phyloP scores from a whole-genome alignment of 2,329 filamentous ascomycete genomes.

The Blastomyces gilchristii region DNA sequence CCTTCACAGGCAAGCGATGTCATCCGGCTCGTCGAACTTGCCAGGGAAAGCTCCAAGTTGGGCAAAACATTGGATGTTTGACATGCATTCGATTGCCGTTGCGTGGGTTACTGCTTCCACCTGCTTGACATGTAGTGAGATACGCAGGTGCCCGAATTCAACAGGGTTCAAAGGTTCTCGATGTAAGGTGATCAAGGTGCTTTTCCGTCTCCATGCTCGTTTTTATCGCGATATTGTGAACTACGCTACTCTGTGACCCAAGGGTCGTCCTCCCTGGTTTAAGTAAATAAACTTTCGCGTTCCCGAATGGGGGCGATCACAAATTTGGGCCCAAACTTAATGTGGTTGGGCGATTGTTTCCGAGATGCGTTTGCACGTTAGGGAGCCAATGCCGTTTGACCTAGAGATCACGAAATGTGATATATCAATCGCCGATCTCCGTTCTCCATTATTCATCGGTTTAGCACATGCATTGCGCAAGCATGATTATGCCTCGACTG shows the following conservation, averaged over 20 bases:
- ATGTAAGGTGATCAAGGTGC: neutral
- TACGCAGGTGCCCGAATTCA: neutral
- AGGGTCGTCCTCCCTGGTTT: no score
- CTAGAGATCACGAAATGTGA: neutral
- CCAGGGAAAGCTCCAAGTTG: slow-evolving; percentile 43
- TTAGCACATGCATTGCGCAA: neutral
- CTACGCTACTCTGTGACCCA: neutral
- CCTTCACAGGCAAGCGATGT: slow-evolving; percentile 45
- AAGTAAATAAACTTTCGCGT: neutral
- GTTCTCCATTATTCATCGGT: neutral
- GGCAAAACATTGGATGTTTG: slow-evolving; percentile 40
- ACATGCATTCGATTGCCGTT: neutral
- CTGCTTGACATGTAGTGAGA: neutral
- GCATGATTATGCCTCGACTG: neutral
- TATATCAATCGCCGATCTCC: neutral
- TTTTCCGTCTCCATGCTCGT: no score
- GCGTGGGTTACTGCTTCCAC: neutral
- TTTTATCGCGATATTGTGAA: neutral
- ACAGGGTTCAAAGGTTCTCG: neutral
- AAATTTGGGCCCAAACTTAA: neutral
- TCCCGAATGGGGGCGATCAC: neutral
- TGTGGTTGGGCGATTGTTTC: neutral
- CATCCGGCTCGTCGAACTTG: slow-evolving; percentile 48
- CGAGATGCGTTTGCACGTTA: neutral
- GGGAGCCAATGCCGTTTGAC: neutral